A percentile compares a stretch with the other conserved stretches of the same genome.
These are phyloP conservation scores for Trichoderma semiorbis DNA, from an alignment of 2,329 filamentous ascomycete species.

Conservation along the genomic window DNA sequence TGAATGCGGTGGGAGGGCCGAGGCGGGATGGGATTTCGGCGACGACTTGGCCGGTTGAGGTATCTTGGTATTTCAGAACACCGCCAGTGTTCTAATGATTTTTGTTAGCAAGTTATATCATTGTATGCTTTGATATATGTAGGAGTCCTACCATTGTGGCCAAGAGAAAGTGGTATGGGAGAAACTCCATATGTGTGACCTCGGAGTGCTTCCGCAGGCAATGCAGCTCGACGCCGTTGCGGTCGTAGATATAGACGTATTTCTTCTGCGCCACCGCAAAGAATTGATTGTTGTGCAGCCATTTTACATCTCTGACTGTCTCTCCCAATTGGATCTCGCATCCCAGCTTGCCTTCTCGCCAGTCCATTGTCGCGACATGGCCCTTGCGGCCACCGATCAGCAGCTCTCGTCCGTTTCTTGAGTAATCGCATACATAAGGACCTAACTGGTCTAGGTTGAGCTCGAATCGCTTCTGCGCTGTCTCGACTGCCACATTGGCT, in stretches of 20 bases:
- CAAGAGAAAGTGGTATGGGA: slow-evolving; percentile 93
- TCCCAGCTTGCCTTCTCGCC: slow-evolving; percentile 84
- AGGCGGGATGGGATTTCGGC: slow-evolving; percentile 80
- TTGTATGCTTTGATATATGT: not conserved
- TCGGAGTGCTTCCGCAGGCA: slow-evolving; percentile 87
- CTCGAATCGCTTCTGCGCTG: slow-evolving; percentile 90
- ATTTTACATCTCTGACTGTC: slow-evolving; percentile 83
- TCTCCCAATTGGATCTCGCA: slow-evolving; percentile 90
- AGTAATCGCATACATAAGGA: slow-evolving; percentile 86
- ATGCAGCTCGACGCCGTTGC: slow-evolving; percentile 86
- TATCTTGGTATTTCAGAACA: slow-evolving; percentile 90
- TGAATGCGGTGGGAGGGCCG: slow-evolving; percentile 77
- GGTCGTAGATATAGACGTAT: slow-evolving; percentile 94
- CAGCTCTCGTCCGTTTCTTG: slow-evolving; percentile 80
- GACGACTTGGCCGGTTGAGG: slow-evolving; percentile 86
- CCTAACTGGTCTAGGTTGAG: slow-evolving; percentile 78
- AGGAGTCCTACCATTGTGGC: slow-evolving; percentile 66
- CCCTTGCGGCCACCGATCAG: slow-evolving; percentile 86
- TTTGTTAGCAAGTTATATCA: not conserved
- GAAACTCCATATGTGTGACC: slow-evolving; percentile 88
- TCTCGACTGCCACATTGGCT: slow-evolving; percentile 70
- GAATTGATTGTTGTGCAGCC: slow-evolving; percentile 91
- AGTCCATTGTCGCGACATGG: slow-evolving; percentile 95
- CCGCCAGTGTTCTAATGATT: slow-evolving; percentile 65
- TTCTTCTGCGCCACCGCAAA: slow-evolving; percentile 97